A percentile compares a stretch with the other conserved stretches of the same genome.
Evolutionary conservation across 768 basidiomycete species (phyloP).

Genomic region (Boletus subcaerulescens): DNA sequence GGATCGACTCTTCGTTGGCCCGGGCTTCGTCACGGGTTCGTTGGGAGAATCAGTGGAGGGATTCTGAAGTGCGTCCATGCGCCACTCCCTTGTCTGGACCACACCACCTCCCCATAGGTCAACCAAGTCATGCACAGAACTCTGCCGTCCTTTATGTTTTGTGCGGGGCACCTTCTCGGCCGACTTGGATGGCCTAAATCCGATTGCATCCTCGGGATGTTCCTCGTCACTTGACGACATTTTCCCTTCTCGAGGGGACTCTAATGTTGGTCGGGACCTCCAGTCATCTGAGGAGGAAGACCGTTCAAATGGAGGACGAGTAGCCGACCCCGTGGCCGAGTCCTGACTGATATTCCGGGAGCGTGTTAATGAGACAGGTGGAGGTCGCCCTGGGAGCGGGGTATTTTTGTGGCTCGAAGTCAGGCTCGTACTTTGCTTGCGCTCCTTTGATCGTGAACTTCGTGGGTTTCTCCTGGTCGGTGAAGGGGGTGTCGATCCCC

Average conservation of each 20-base stretch:
- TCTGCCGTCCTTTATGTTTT: constrained; percentile 55
- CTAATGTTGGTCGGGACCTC: constrained; percentile 39
- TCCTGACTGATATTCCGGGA: constrained; percentile 11
- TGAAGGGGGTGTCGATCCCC: constrained; percentile 17
- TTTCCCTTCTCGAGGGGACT: constrained; percentile 25
- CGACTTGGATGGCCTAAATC: constrained; percentile 23
- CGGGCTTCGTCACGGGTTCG: constrained; percentile 13
- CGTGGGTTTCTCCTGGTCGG: constrained; percentile 17
- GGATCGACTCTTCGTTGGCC: constrained; percentile 18
- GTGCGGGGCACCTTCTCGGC: constrained; percentile 26
- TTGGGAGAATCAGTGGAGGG: constrained; percentile 15
- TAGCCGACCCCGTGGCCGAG: background rate
- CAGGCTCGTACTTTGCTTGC: constrained; percentile 11
- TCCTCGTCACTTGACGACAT: constrained; percentile 58
- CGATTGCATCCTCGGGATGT: constrained; percentile 46
- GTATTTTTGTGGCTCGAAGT: constrained; percentile 9
- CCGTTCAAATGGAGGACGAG: constrained; percentile 12
- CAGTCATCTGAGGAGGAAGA: constrained; percentile 45
- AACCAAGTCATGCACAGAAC: constrained; percentile 81
- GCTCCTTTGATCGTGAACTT: constrained; percentile 38
- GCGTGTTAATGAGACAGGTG: constrained; percentile 2
- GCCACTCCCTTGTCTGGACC: constrained; percentile 43
- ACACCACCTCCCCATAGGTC: constrained; percentile 70
- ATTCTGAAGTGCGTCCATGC: constrained; percentile 21
- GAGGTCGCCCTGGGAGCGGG: constrained; percentile 1